Conservation (phyloP, 2,329 filamentous ascomycete species). For the Aspergillus clavatus region DNA sequence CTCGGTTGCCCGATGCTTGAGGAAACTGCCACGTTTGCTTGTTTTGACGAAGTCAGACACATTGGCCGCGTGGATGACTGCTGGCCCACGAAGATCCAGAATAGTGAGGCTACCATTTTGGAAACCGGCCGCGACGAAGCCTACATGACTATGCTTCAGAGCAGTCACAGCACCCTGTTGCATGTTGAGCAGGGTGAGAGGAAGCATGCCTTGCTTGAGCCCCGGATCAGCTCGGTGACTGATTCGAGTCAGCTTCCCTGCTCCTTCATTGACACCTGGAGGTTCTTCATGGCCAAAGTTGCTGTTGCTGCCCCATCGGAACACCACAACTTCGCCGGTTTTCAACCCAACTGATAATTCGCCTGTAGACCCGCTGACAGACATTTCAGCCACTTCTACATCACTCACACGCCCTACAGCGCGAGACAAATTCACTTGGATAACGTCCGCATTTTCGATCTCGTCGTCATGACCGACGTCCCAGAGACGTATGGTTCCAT, state of each 20-base stretch:
- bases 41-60: slow-evolving; percentile 69
- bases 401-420: slow-evolving; percentile 74
- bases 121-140: slow-evolving; percentile 83
- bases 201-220: slow-evolving; percentile 75
- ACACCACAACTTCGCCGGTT: slow-evolving; percentile 80
- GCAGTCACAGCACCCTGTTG: slow-evolving; percentile 75
- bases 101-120: slow-evolving; percentile 75
- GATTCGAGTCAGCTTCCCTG: slow-evolving; percentile 71
- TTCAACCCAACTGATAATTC: slow-evolving; percentile 79
- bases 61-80: slow-evolving; percentile 71
- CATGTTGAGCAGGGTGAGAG: slow-evolving; percentile 76
- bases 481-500: slow-evolving; percentile 89
- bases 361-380: slow-evolving; percentile 71
- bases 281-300: slow-evolving; percentile 61
- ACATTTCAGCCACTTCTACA: slow-evolving; percentile 72
- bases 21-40: slow-evolving; percentile 71
- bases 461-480: slow-evolving; percentile 89
- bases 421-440: slow-evolving; percentile 83
- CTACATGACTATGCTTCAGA: slow-evolving; percentile 81
- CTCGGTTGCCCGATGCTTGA: slow-evolving; percentile 49
- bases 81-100: slow-evolving; percentile 81
- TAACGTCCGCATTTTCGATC: slow-evolving; percentile 74
- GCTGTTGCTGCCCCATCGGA: slow-evolving; percentile 79
- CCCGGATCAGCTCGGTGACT: slow-evolving; percentile 64
- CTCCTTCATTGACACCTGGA: slow-evolving; percentile 52